Base-by-base conservation (phyloP, 202 grass and related monocot genomes). In the Brachypodium distachyon region DNA sequence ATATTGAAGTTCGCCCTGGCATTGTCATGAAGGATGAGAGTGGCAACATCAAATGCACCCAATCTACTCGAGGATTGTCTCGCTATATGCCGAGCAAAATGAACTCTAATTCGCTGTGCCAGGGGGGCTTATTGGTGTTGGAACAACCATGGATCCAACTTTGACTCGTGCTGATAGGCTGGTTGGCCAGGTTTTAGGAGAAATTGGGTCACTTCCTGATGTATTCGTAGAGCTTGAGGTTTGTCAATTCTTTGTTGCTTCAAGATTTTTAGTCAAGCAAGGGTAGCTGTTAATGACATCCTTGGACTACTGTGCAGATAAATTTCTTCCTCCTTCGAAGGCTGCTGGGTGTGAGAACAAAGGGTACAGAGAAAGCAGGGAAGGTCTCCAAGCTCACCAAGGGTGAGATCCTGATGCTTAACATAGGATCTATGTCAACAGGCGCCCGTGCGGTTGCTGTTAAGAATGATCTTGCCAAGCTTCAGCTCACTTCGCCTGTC, bases 321-420 rank as follows among this genome's bases (percentile, higher is more conserved):
- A 98, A 98, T 26, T 98, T 98, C 56, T 98, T 92, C 55, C 89
- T 99, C 12, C 91, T 99, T 16, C 69, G 96, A 48, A 90, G 96
- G 87, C 65, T 99, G 36, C 70, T 99, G 48, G 96, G 92, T 68
- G 96, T 95, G 49, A 90, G 96, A 78, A 99, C 92, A 4, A 95
- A 89, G 31, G 96, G 96, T 0, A 95, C 96, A 16, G 96, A n/a
- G n/a, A 99, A 89, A 68, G 91, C 91, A 40, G 89, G 92, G 28
- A 99, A 90, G 75, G 96, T 99, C 5, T 92, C 96, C 1, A 95
- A 95, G 77, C 83, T 99, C 34, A 70, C 92, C 0, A 99, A 99
- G 89, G 80, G 87, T 4, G 96, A 99, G 71, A 95, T 94, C 70
- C 89, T 99, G 49, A 99, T 95, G 96, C 92, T 99, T 74, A 99